Percentiles rank a stretch among this genome's conserved stretches.
These are phyloP conservation scores for Pythium myriotylum DNA, from an alignment of 352 stramenopile species.

Conservation along the genomic window DNA sequence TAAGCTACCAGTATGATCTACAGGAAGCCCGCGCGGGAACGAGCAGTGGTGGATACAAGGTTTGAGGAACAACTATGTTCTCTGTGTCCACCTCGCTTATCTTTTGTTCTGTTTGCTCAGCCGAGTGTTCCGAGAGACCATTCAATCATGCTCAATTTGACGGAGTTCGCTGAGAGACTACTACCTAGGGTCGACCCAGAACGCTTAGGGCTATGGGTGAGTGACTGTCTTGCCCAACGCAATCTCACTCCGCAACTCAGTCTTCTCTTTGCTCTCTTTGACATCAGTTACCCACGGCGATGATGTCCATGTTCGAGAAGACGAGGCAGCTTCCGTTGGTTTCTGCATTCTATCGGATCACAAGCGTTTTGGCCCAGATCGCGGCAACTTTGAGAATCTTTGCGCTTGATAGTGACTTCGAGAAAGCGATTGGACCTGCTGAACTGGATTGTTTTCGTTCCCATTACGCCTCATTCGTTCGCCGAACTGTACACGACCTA, in stretches of 20 bases:
- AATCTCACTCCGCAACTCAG: not conserved
- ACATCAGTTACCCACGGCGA: conserved; percentile 19
- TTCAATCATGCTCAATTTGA: conserved; percentile 80
- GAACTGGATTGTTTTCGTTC: conserved; percentile 11
- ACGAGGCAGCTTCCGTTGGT: conserved; percentile 29
- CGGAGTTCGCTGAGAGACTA: conserved; percentile 69
- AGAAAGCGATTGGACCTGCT: not conserved
- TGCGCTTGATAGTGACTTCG: not conserved
- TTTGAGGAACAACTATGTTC: conserved; percentile 25
- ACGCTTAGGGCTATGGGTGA: conserved; percentile 52
- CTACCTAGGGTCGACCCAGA: conserved; percentile 35
- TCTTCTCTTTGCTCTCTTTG: not conserved
- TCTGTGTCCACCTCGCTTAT: not conserved
- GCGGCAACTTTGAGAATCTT: conserved; percentile 14
- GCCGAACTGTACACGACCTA: conserved; percentile 45
- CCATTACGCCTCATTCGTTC: conserved; percentile 54
- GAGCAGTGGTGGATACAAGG: conserved; percentile 49
- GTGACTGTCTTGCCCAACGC: conserved; percentile 6
- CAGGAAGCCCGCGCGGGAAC: conserved; percentile 40
- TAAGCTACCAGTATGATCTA: conserved; percentile 70
- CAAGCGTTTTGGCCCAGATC: conserved; percentile 15
- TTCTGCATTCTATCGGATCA: conserved; percentile 37
- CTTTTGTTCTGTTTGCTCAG: conserved; percentile 29
- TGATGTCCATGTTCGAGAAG: conserved; percentile 29
- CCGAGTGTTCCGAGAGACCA: conserved; percentile 70